Evolutionary conservation across 345 rosid species (phyloP).

Genomic region (Camelina neglecta): DNA sequence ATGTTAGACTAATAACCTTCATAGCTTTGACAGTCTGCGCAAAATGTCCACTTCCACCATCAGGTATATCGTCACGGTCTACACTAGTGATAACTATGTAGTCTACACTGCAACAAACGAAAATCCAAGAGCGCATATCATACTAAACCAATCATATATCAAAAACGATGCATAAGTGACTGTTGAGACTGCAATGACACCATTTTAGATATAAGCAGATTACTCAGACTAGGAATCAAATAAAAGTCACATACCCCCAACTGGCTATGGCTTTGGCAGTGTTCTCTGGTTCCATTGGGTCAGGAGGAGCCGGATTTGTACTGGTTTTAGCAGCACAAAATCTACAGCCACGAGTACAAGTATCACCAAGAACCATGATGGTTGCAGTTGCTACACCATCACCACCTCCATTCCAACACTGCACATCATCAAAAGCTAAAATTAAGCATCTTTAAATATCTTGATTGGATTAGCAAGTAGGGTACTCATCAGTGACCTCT

Average conservation of each 20-base stretch:
- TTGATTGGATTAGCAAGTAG: too few relatives aligned
- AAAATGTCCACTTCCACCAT: constrained; percentile 99
- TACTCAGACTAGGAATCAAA: background rate
- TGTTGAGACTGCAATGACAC: background rate
- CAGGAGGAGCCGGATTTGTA: constrained; percentile 87
- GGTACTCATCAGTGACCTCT: too few relatives aligned
- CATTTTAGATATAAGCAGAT: background rate
- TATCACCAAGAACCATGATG: constrained; percentile 96
- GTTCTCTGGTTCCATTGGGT: constrained; percentile 90
- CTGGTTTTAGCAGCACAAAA: constrained; percentile 99
- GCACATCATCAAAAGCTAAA: constrained; percentile 5
- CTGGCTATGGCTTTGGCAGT: constrained; percentile 88
- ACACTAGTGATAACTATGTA: constrained; percentile 97
- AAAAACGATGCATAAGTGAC: constrained; percentile 1
- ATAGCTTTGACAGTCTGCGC: constrained; percentile 85
- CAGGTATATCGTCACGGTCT: constrained; percentile 96
- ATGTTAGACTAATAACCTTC: constrained; percentile 57
- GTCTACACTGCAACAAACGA: constrained; percentile 71
- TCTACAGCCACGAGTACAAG: constrained; percentile 99
- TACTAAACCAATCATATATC: background rate
- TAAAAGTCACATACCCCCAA: constrained; percentile 75
- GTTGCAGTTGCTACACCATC: constrained; percentile 98
- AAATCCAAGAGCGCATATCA: constrained; percentile 25
- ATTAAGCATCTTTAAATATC: background rate
- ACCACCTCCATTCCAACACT: constrained; percentile 99